Conservation (phyloP, 164 flowering plant species). For the Umbellularia californica region DNA sequence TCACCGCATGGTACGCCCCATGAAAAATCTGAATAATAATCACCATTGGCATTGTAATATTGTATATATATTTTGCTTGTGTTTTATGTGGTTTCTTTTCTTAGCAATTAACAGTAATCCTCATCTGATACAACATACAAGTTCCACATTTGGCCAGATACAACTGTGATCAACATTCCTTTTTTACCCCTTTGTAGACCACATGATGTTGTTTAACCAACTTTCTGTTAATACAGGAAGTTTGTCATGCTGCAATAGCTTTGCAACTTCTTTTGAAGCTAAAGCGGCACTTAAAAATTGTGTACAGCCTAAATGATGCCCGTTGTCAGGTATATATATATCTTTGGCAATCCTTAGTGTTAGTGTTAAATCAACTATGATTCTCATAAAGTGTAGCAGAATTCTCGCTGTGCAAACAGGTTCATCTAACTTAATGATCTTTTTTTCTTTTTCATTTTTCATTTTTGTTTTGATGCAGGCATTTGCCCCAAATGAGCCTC, state of each 20-base stretch:
- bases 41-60: too few species aligned
- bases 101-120: too few species aligned
- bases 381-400: background rate
- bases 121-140: background rate
- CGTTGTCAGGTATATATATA: constrained; percentile 71
- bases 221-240: constrained; percentile 48
- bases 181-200: too few species aligned
- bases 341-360: background rate
- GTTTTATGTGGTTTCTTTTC: too few species aligned
- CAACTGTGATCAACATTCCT: background rate
- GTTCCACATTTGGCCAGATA: background rate
- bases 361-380: background rate
- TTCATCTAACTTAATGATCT: background rate
- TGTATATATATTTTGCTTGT: too few species aligned
- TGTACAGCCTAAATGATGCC: constrained; percentile 70
- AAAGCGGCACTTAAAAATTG: constrained; percentile 82
- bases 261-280: constrained; percentile 83
- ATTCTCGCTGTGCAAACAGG: background rate
- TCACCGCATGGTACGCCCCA: too few species aligned
- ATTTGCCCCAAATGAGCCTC: constrained; percentile 71
- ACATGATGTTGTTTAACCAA: background rate
- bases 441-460: background rate
- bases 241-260: constrained; percentile 69
- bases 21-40: too few species aligned
- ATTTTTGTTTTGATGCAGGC: constrained; percentile 38